Conservation (phyloP, 176 grass and related monocot genomes). For the Triticum turgidum region DNA sequence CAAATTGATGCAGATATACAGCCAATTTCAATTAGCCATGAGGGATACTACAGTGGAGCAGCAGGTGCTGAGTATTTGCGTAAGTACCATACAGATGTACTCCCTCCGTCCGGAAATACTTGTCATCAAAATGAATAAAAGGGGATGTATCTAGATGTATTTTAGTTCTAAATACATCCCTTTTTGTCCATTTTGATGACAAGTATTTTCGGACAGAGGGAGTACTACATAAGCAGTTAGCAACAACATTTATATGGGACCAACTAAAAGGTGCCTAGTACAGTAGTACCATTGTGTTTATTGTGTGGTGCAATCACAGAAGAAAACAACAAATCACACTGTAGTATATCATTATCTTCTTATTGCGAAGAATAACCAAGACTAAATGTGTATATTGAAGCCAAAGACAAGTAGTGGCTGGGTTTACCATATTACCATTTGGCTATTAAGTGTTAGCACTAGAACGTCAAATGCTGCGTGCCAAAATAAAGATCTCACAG, state of each 20-base stretch:
- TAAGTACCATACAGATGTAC: neutral
- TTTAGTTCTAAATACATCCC: too few species aligned
- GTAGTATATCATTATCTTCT: neutral
- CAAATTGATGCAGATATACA: neutral
- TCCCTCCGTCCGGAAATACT: too few species aligned
- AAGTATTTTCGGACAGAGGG: too few species aligned
- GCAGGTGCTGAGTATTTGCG: neutral
- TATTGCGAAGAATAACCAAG: neutral
- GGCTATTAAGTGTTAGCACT: neutral
- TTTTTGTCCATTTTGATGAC: too few species aligned
- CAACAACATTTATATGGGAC: neutral
- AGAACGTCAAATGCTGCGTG: neutral
- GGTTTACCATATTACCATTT: neutral
- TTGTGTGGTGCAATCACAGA: neutral
- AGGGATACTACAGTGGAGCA: neutral
- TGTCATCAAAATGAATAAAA: too few species aligned
- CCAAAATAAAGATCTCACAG: constrained; percentile 8
- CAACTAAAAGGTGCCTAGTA: neutral
- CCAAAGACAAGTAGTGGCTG: neutral
- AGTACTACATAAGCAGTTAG: neutral
- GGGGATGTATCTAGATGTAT: too few species aligned
- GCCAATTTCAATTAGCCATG: neutral
- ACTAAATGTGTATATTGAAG: neutral
- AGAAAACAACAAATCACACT: neutral
- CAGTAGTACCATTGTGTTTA: neutral